These are phyloP conservation scores for Asterochloris sp. DNA, from an alignment of 139 green algal genomes.

Conservation along the genomic window DNA sequence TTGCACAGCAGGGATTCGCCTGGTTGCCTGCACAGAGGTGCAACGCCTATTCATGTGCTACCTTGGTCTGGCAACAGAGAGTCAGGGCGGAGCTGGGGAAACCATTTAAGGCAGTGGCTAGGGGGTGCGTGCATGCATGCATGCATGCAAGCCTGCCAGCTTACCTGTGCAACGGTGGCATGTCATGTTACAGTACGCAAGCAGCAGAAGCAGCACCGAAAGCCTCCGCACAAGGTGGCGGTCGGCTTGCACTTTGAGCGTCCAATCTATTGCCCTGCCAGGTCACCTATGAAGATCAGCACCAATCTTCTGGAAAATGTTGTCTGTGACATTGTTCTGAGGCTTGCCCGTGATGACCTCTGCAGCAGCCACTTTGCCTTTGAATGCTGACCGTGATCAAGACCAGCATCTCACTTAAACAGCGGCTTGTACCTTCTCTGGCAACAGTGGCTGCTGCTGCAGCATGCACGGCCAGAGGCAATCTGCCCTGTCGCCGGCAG, in stretches of 20 bases:
- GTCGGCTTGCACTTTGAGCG: not conserved
- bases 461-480: not conserved
- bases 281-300: slow-evolving; percentile 77
- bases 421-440: not conserved
- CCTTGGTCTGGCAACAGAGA: not conserved
- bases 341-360: slow-evolving; percentile 79
- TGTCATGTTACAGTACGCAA: too few species aligned
- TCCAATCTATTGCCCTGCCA: not conserved
- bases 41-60: too few species aligned
- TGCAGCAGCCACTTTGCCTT: slow-evolving; percentile 12
- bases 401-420: not conserved
- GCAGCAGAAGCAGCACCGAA: not conserved
- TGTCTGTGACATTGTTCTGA: slow-evolving; percentile 94
- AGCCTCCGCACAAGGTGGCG: not conserved
- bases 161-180: too few species aligned
- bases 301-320: slow-evolving; percentile 95
- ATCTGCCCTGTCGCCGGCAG: not conserved
- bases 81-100: not conserved
- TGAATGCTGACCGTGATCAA: not conserved
- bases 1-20: not conserved
- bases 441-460: not conserved
- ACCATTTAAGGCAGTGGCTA: too few species aligned
- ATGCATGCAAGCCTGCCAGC: too few species aligned
- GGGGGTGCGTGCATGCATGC: too few species aligned
- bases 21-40: not conserved